phyloP scores from a whole-genome alignment of 2,329 filamentous ascomycete species.

The Venturia effusa region DNA sequence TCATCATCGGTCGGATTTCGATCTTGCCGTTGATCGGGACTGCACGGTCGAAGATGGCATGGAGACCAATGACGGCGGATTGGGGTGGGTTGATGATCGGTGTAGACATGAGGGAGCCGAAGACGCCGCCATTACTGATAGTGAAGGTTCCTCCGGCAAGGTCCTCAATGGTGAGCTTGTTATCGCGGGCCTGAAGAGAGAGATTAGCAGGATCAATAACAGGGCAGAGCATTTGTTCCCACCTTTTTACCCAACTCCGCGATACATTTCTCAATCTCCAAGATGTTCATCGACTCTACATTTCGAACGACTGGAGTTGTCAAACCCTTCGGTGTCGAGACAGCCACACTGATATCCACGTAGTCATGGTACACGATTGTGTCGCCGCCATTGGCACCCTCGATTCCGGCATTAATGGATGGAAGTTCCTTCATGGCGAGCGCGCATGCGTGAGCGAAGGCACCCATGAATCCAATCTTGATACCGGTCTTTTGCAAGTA shows the following conservation, averaged over 20 bases:
- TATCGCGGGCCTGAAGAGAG: slow-evolving; percentile 63
- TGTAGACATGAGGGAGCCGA: slow-evolving; percentile 93
- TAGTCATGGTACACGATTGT: slow-evolving; percentile 98
- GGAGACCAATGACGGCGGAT: slow-evolving; percentile 34
- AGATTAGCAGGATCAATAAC: neutral
- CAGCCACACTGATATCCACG: slow-evolving; percentile 93
- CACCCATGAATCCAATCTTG: slow-evolving; percentile 99
- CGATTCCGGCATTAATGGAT: slow-evolving; percentile 90
- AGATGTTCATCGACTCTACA: slow-evolving; percentile 74
- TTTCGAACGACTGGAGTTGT: slow-evolving; percentile 96
- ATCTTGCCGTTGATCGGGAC: slow-evolving; percentile 87
- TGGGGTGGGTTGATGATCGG: slow-evolving; percentile 98
- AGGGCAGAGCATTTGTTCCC: slow-evolving; percentile 16
- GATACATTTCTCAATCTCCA: slow-evolving; percentile 83
- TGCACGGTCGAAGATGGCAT: slow-evolving; percentile 92
- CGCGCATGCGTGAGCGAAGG: slow-evolving; percentile 81
- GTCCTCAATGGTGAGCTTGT: slow-evolving; percentile 96
- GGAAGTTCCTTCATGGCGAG: slow-evolving; percentile 94
- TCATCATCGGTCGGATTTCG: slow-evolving; percentile 98
- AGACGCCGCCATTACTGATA: slow-evolving; percentile 93
- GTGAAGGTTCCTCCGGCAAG: slow-evolving; percentile 98
- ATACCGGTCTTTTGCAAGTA: slow-evolving; percentile 91
- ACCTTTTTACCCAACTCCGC: slow-evolving; percentile 95
- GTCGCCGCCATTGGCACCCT: slow-evolving; percentile 87
- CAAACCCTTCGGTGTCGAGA: slow-evolving; percentile 93